Evolutionary conservation across 257 asterid species (phyloP).

Genomic region (Salvia rosmarinus): DNA sequence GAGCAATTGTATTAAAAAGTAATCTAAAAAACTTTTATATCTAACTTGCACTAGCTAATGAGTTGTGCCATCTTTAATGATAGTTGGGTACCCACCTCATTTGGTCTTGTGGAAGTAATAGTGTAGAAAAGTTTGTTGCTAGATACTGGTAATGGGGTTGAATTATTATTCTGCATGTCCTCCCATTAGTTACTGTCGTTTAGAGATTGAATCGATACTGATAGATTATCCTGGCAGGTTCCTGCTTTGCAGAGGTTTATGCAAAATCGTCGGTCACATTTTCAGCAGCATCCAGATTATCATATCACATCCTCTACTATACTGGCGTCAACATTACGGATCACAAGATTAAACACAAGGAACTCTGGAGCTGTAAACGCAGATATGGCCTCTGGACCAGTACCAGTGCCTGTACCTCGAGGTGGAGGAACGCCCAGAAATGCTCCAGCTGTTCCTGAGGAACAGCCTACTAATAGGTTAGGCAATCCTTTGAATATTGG

Average conservation of each 20-base stretch:
- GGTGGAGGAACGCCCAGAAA: constrained; percentile 50
- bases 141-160: constrained; percentile 7
- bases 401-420: constrained; percentile 27
- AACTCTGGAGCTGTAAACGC: constrained; percentile 54
- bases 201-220: constrained; percentile 18
- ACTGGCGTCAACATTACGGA: constrained; percentile 92
- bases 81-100: not conserved
- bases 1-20: not conserved
- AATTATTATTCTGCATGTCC: constrained; percentile 12
- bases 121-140: not conserved
- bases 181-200: constrained; percentile 1
- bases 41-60: not conserved
- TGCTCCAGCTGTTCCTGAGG: constrained; percentile 48
- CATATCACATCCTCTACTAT: constrained; percentile 91
- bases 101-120: not conserved
- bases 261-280: constrained; percentile 80
- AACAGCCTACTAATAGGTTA: constrained; percentile 49
- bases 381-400: constrained; percentile 54
- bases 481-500: constrained; percentile 70
- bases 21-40: not conserved
- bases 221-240: constrained; percentile 57
- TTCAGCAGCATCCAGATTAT: constrained; percentile 95
- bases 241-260: constrained; percentile 95
- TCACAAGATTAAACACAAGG: constrained; percentile 83
- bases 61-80: not conserved